Evolutionary conservation across 2,329 filamentous ascomycete genomes (phyloP).

Genomic region (Phialocephala sp.): DNA sequence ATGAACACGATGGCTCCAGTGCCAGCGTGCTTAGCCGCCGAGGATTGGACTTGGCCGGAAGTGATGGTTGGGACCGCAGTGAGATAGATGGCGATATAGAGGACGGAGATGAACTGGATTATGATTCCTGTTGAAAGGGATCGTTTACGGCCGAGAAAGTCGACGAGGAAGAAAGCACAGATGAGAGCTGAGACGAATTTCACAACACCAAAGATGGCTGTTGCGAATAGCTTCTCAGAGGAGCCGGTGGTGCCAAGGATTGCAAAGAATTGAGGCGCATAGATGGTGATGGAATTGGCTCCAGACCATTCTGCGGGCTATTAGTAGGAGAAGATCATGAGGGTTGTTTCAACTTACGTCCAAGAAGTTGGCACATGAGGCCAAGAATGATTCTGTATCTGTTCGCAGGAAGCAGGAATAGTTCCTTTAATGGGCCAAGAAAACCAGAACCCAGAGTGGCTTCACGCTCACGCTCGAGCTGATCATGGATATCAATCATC

Average conservation of each 20-base stretch:
- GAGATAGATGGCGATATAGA: slow-evolving; percentile 67
- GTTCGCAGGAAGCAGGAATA: slow-evolving; percentile 71
- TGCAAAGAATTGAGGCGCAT: slow-evolving; percentile 74
- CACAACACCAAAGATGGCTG: slow-evolving; percentile 76
- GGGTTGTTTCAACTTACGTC: slow-evolving; percentile 44
- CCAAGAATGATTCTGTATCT: slow-evolving; percentile 75
- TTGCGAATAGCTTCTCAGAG: slow-evolving; percentile 73
- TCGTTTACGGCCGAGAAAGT: slow-evolving; percentile 78
- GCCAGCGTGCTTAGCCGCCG: slow-evolving; percentile 59
- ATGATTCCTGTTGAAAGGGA: slow-evolving; percentile 65
- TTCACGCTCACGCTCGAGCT: slow-evolving; percentile 74
- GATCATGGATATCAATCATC: slow-evolving; percentile 66
- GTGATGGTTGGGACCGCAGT: slow-evolving; percentile 65
- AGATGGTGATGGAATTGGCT: slow-evolving; percentile 76
- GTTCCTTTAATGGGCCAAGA: slow-evolving; percentile 69
- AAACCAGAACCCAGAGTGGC: slow-evolving; percentile 70
- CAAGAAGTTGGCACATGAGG: slow-evolving; percentile 71
- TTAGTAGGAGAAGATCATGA: background rate
- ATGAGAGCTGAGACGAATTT: slow-evolving; percentile 71
- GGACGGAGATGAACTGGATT: slow-evolving; percentile 64
- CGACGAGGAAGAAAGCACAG: slow-evolving; percentile 80
- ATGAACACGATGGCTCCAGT: slow-evolving; percentile 76
- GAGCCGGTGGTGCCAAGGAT: slow-evolving; percentile 73
- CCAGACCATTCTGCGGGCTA: slow-evolving; percentile 65
- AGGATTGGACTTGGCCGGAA: slow-evolving; percentile 51